Base-by-base conservation (phyloP, 2,329 filamentous ascomycete species). In the Exophiala spinifera region DNA sequence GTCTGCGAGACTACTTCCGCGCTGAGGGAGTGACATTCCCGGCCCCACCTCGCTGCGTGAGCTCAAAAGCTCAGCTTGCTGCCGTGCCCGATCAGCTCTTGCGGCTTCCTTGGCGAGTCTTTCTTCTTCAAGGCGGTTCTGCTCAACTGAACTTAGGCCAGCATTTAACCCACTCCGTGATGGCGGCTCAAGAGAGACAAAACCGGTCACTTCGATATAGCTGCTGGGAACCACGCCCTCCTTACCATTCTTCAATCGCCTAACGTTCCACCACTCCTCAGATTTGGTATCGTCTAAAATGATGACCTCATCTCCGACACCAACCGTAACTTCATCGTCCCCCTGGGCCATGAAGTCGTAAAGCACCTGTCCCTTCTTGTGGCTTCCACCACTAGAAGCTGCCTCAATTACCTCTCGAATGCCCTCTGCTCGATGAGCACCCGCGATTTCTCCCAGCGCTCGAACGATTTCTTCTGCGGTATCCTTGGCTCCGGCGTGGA, bases 201-300 rank as follows among this genome's bases (percentile, higher is more conserved):
- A 81, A 51, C 89, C 90, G 19, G 84, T 91, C 49, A 96, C 77
- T 70, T 99, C 92, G 64, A 99, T 86, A 67, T 97, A 99, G 72
- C 90, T 96, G 76, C 91, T 94, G 13, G 94, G 94, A 7, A 99
- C 91, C 21, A 99, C 94, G 36, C 94, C 94, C 74, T 96, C 90
- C 68, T 91, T 94, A 63, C 90, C 90, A 68, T 91, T 97, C 75
- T 91, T 95, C 60, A 96, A 67, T 33, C 91, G 84, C 56, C 88
- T 84, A 33, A 99, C 90, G 77, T 94, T 91, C 92, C 94, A 97
- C 94, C 94, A 99, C 69, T 99, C 94, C 55, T 96, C 91, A 59
- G 91, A 96, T 73, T 91, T 94, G 31, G 79, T 83, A 66, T 96
- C 91, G 67, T 99, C 92, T 52, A 97, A 71, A 50, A 99, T 78